Base-by-base conservation (phyloP, 139 green algal genomes). In the Trebouxia sp. region DNA sequence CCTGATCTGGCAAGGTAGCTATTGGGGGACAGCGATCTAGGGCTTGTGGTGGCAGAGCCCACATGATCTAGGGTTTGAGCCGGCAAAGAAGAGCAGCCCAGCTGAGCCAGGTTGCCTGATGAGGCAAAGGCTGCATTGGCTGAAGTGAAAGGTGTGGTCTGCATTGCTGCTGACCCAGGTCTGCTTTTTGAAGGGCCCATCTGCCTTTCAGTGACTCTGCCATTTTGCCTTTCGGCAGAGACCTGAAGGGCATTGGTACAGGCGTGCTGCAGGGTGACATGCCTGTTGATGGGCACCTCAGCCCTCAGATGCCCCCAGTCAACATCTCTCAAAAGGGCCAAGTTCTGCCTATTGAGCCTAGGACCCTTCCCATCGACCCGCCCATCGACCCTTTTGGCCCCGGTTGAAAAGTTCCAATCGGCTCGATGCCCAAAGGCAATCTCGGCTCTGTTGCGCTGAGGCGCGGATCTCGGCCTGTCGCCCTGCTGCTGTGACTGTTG, bases 1-100 rank as follows among this genome's bases (percentile, higher is more conserved):
- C 62, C 62, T 72, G 62, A 72, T 45, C 62, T 72, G 62, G 62
- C 62, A 43, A 72, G 62, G 1, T 72, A 72, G 62, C 62, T 72
- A 17, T 72, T 72, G 14, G 62, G 62, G 12, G 62, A 72, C 62
- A 72, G 15, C 28, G 62, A 72, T 3, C 62, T 72, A 72, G 62
- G 62, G 62, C 62, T 72, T 35, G 32, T 45, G 3, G 32, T 35
- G 37, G 62, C 32, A 42, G 62, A 45, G 0, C 62, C 62, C n/a
- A n/a, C 55, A 8, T 30, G 62, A 17, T 22, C 32, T 30, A 41
- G 58, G 30, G 9, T 69, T 30, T 69, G 15, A 10, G 32, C 32
- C 62, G 42, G 62, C 32, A 43, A 72, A 45, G 32, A 43, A 70
- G 32, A 42, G n/a, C 14, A 22, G 62, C 32, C 32, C 2, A 30